Conservation (phyloP, 2,329 filamentous ascomycete species). For the Xylaria sp. region DNA sequence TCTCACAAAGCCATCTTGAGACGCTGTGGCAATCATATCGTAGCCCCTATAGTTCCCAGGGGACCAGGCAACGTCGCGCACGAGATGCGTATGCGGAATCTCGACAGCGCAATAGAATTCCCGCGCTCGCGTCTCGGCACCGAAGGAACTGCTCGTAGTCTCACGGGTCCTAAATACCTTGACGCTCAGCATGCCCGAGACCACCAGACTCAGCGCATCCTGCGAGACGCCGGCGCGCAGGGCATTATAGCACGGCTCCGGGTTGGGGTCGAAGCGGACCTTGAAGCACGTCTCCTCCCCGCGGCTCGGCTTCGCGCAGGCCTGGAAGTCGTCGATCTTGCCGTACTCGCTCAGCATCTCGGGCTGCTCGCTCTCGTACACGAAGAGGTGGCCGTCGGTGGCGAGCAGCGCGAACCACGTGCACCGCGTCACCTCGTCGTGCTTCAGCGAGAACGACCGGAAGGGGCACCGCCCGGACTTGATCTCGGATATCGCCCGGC, state of each 20-base stretch:
- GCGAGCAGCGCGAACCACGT: conserved; percentile 87
- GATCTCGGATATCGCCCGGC: conserved; percentile 61
- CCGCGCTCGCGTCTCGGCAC: conserved; percentile 63
- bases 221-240: conserved; percentile 80
- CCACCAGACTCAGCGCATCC: conserved; percentile 80
- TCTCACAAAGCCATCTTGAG: conserved; percentile 86
- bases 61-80: conserved; percentile 91
- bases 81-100: conserved; percentile 75
- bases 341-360: conserved; percentile 81
- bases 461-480: conserved; percentile 69
- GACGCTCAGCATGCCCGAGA: conserved; percentile 83
- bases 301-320: conserved; percentile 72
- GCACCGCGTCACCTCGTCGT: conserved; percentile 78
- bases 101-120: conserved; percentile 87
- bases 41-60: conserved; percentile 88
- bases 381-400: conserved; percentile 76
- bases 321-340: conserved; percentile 75
- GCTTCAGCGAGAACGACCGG: conserved; percentile 83
- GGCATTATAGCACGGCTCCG: conserved; percentile 77
- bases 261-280: conserved; percentile 87
- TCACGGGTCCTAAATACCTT: conserved; percentile 80
- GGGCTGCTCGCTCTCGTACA: conserved; percentile 85
- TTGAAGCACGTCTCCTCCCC: conserved; percentile 89
- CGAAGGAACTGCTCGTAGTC: conserved; percentile 57
- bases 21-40: conserved; percentile 89